Conservation (phyloP, 805 yeast genomes). For the Teunomyces panamensis region DNA sequence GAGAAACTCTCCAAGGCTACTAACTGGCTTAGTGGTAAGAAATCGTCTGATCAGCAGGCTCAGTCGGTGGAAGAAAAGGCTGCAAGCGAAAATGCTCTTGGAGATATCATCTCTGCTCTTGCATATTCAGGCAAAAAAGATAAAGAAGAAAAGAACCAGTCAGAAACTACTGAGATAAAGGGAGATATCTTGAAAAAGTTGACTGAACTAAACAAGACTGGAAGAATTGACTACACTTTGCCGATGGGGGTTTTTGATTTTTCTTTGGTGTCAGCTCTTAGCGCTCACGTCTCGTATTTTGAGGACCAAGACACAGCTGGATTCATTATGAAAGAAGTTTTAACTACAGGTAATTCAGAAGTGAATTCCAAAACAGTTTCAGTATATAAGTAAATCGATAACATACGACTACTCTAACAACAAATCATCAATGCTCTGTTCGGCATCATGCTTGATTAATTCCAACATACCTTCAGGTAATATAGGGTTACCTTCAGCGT, state of each 20-base stretch:
- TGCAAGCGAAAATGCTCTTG: slow-evolving; percentile 36
- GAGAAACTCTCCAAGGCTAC: slow-evolving; percentile 35
- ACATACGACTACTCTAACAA: slow-evolving; percentile 29
- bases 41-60: not conserved
- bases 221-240: slow-evolving; percentile 77
- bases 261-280: slow-evolving; percentile 74
- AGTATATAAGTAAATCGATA: slow-evolving; percentile 15
- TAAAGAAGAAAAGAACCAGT: slow-evolving; percentile 14
- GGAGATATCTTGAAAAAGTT: slow-evolving; percentile 33
- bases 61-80: slow-evolving; percentile 14
- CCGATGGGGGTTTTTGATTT: slow-evolving; percentile 79
- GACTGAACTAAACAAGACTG: slow-evolving; percentile 57
- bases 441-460: slow-evolving; percentile 80
- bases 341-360: slow-evolving; percentile 15
- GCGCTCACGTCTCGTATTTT: slow-evolving; percentile 86
- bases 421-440: slow-evolving; percentile 75
- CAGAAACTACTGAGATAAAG: slow-evolving; percentile 21
- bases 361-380: slow-evolving; percentile 27
- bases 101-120: slow-evolving; percentile 36
- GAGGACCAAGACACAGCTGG: slow-evolving; percentile 84
- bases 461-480: slow-evolving; percentile 90
- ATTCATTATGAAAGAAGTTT: slow-evolving; percentile 64
- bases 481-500: slow-evolving; percentile 65
- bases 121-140: slow-evolving; percentile 15
- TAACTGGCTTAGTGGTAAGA: slow-evolving; percentile 29